Base-by-base conservation (phyloP, 176 grass and related monocot genomes). In the Paspalum vaginatum region DNA sequence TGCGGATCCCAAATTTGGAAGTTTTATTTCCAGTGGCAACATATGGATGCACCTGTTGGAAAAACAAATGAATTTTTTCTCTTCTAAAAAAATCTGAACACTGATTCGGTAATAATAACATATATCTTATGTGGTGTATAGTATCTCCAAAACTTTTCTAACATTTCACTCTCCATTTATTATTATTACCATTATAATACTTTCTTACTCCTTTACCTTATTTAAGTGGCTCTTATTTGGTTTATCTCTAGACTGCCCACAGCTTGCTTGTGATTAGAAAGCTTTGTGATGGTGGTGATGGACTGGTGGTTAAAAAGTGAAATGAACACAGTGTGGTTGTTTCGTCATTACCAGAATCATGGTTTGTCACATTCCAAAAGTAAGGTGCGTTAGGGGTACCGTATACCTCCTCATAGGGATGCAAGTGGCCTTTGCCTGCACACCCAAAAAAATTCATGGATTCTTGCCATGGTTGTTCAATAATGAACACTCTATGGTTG, bases 21-120 rank as follows among this genome's bases (percentile, higher is more conserved):
- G 95, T 98, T 84, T 98, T 98, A 62, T 90, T 98, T 83, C 95
- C 95, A 83, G 95, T 98, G 48, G 95, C 95, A 86, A 98, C 95
- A 84, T 98, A 98, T 11, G 95, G 92, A 91, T 98, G 95, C 27
- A 98, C 95, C 95, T 98, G 46, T 66, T 79, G 4, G 70, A 27
- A 87, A 26, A 24, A 77, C 60, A 6, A 72, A 24, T 6, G 49
- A 52, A 44, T 27, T 45, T 61, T 61, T 37, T 61, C 27, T 64
- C n/a, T 70, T 73, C 5, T 14, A 60, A 78, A 50, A 68, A 79
- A 54, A 43, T 67, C 24, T 68, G 6, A 72, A 56, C 8, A 24
- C 16, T 57, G 17, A 26, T 76, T 13, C 51, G 6, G n/a, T 24
- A 17, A 80, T 21, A 52, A 44, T 43, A 86, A 85, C 48, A 67